Evolutionary conservation across 2,329 filamentous ascomycete species (phyloP).

Genomic region (Colletotrichum orchidophilum): DNA sequence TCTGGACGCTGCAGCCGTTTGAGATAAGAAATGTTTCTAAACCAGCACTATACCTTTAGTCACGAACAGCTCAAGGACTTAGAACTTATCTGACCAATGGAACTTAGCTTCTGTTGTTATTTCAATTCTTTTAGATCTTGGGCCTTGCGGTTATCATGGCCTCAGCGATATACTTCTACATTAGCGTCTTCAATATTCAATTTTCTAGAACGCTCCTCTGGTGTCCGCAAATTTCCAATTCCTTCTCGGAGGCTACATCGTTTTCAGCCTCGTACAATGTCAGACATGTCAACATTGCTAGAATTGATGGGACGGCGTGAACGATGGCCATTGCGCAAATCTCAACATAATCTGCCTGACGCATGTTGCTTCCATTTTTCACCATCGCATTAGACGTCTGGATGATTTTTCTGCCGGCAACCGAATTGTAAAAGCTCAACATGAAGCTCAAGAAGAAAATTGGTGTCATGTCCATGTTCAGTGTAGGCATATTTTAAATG

Average conservation of each 20-base stretch:
- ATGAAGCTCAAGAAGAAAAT: constrained; percentile 35
- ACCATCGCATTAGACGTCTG: constrained; percentile 37
- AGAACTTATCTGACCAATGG: background rate
- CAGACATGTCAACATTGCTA: background rate
- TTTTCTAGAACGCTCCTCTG: constrained; percentile 7
- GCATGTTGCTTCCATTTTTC: constrained; percentile 26
- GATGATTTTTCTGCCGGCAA: constrained; percentile 36
- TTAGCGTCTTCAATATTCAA: constrained; percentile 42
- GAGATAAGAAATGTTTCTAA: background rate
- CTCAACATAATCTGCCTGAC: background rate
- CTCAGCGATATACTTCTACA: constrained; percentile 44
- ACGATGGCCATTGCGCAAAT: background rate
- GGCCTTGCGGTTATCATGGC: constrained; percentile 43
- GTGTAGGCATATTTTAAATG: constrained; percentile 56
- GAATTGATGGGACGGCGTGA: background rate
- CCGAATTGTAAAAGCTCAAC: constrained; percentile 34
- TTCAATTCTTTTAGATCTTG: constrained; percentile 43
- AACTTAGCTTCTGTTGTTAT: constrained; percentile 39
- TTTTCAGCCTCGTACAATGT: background rate
- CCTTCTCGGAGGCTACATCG: background rate
- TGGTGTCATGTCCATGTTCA: constrained; percentile 35
- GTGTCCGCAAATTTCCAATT: background rate
- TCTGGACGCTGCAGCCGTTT: background rate
- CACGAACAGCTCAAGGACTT: too few relatives aligned
- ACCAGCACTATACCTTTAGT: too few relatives aligned